phyloP scores from a whole-genome alignment of 495 filamentous ascomycete species.

The Lasiosphaeria hispida region DNA sequence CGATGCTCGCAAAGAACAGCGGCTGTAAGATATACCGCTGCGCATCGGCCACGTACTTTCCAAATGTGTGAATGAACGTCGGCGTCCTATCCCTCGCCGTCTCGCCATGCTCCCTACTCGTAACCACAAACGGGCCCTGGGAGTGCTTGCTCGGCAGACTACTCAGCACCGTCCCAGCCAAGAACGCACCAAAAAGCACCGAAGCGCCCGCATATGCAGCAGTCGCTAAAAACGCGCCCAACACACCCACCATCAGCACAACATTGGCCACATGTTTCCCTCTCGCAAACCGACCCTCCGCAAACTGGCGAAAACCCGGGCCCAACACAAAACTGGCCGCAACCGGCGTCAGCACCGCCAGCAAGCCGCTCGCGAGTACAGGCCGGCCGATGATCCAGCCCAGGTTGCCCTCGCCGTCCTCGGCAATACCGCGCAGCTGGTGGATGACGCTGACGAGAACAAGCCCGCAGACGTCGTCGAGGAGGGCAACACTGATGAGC shows the following conservation, averaged over 20 bases:
- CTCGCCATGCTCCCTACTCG: not conserved
- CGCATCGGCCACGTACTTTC: conserved; percentile 52
- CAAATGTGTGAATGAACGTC: conserved; percentile 48
- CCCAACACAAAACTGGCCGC: conserved; percentile 14
- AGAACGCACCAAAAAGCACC: conserved; percentile 66
- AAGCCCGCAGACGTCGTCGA: conserved; percentile 82
- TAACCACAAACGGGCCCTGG: not conserved
- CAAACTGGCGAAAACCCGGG: conserved; percentile 19
- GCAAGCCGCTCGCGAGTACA: conserved; percentile 23
- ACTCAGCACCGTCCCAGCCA: conserved; percentile 59
- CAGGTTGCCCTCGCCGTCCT: conserved; percentile 3
- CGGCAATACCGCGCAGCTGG: conserved; percentile 37
- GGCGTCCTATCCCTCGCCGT: conserved; percentile 24
- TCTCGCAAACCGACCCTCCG: not conserved
- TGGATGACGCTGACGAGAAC: conserved; percentile 70
- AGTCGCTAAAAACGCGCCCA: conserved; percentile 24
- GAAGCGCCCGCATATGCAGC: conserved; percentile 57
- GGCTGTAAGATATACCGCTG: conserved; percentile 60
- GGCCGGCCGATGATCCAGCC: conserved; percentile 33
- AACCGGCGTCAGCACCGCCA: conserved; percentile 26
- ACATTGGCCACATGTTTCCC: conserved; percentile 18
- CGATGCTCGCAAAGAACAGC: conserved; percentile 79
- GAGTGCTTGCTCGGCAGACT: conserved; percentile 12
- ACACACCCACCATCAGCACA: conserved; percentile 17
- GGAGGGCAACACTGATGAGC: conserved; percentile 69